Percentiles rank a stretch among this genome's conserved stretches.
These are phyloP conservation scores for Linnemannia elongata DNA, from an alignment of 192 early-diverging fungal genomes.

Conservation along the genomic window DNA sequence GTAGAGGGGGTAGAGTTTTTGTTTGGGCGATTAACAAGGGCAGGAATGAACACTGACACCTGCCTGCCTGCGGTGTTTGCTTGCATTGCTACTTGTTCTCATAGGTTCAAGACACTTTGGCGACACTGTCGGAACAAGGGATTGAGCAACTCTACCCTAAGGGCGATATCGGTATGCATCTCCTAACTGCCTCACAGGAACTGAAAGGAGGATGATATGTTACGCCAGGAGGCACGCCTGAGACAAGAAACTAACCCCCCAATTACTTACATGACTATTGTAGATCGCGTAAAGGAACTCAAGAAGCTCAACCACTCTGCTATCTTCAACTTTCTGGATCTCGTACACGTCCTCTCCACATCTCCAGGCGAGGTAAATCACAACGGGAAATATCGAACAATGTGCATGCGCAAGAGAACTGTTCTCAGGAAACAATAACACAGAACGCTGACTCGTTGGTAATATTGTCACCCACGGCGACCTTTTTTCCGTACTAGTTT, in stretches of 20 bases:
- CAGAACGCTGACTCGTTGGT: not conserved
- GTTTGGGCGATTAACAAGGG: not conserved
- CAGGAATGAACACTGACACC: not conserved
- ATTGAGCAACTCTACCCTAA: conserved; percentile 77
- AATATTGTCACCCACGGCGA: not conserved
- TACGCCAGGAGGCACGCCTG: not conserved
- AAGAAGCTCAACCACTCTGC: conserved; percentile 73
- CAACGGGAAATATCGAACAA: not conserved
- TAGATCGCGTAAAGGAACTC: conserved; percentile 77
- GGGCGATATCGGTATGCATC: conserved; percentile 56
- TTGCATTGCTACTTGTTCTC: not conserved
- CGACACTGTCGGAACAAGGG: conserved; percentile 71
- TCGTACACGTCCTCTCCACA: conserved; percentile 72
- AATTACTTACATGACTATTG: not conserved
- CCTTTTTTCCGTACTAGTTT: conserved; percentile 54
- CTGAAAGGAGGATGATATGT: not conserved
- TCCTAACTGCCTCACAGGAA: too few relatives aligned
- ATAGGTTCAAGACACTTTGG: conserved; percentile 68
- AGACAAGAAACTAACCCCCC: not conserved
- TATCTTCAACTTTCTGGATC: conserved; percentile 77
- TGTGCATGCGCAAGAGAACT: not conserved
- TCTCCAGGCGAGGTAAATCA: conserved; percentile 64
- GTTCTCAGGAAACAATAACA: not conserved
- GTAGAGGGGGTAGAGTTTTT: too few relatives aligned
- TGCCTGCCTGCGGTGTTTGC: not conserved